phyloP scores from a whole-genome alignment of 495 filamentous ascomycete genomes.

The Penicillium pancosmium region DNA sequence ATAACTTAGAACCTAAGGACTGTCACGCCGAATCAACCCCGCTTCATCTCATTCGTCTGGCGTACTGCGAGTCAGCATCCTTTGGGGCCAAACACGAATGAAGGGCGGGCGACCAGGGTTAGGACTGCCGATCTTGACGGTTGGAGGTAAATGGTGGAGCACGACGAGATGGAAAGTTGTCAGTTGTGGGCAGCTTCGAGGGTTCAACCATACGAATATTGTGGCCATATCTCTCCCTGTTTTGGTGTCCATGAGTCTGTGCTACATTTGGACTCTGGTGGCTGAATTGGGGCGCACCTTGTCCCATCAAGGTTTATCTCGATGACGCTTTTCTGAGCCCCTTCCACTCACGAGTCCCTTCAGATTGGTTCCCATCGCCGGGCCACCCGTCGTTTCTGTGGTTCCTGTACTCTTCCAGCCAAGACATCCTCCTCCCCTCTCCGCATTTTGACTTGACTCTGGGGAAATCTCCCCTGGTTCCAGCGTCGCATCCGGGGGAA shows the following conservation, averaged over 20 bases:
- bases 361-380: slow-evolving; percentile 4
- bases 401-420: background rate
- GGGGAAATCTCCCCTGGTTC: background rate
- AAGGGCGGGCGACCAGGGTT: slow-evolving; percentile 3
- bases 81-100: slow-evolving; percentile 4
- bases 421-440: background rate
- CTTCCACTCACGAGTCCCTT: background rate
- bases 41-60: slow-evolving; percentile 6
- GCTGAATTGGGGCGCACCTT: background rate
- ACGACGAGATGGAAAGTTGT: too few species aligned
- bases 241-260: background rate
- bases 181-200: background rate
- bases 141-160: background rate
- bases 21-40: background rate
- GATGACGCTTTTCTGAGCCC: background rate
- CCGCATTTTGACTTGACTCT: background rate
- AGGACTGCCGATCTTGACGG: slow-evolving; percentile 1
- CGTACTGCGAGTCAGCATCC: slow-evolving; percentile 3
- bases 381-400: background rate
- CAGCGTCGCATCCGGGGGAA: background rate
- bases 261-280: background rate
- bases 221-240: too few species aligned
- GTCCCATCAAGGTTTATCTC: background rate
- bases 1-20: background rate
- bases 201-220: background rate